phyloP scores from a whole-genome alignment of 1,284 basidiomycete species.

The Papiliotrema nemorosa region DNA sequence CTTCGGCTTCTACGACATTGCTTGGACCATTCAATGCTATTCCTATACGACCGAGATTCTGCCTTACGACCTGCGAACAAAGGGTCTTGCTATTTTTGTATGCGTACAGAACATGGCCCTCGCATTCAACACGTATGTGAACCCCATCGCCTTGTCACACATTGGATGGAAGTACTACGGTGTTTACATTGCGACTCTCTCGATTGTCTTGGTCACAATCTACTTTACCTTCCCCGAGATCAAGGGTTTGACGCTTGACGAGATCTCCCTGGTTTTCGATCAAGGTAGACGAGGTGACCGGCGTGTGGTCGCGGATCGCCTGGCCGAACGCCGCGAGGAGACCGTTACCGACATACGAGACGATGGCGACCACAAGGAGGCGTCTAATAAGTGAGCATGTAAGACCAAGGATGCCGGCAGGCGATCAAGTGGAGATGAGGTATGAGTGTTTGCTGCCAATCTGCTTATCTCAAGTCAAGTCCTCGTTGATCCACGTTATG shows the following conservation, averaged over 20 bases:
- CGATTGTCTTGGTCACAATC: constrained; percentile 14
- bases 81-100: constrained; percentile 19
- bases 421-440: too few relatives aligned
- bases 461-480: too few relatives aligned
- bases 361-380: background rate
- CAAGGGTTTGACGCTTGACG: constrained; percentile 18
- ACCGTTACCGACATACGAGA: background rate
- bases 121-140: constrained; percentile 25
- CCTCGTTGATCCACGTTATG: too few relatives aligned
- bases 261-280: constrained; percentile 17
- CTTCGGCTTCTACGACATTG: constrained; percentile 13
- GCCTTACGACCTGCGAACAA: constrained; percentile 18
- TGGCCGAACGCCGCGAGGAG: background rate
- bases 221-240: constrained; percentile 30
- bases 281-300: constrained; percentile 2
- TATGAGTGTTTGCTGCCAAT: too few relatives aligned
- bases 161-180: constrained; percentile 9
- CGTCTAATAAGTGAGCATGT: too few relatives aligned
- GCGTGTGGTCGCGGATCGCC: background rate
- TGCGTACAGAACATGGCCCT: constrained; percentile 10
- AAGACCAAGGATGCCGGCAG: too few relatives aligned
- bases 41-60: constrained; percentile 25
- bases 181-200: constrained; percentile 16
- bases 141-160: constrained; percentile 22
- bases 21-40: constrained; percentile 15